phyloP scores from a whole-genome alignment of 2,329 filamentous ascomycete species.

The Colletotrichum sp. region DNA sequence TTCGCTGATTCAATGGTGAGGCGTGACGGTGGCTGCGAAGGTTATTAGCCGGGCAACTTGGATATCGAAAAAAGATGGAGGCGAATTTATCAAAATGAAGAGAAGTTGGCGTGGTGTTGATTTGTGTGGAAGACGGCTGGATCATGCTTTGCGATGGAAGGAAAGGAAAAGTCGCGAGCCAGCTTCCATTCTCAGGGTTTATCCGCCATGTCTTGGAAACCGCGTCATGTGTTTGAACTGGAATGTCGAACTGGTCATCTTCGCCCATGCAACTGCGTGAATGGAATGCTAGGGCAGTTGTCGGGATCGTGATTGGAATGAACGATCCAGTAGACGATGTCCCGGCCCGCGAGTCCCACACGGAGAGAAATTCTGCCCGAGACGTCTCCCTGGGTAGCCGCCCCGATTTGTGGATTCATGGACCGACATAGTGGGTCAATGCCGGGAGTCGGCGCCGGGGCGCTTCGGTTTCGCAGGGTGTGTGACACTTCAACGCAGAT shows the following conservation, averaged over 20 bases:
- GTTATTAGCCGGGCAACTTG: not conserved
- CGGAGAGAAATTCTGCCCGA: not conserved
- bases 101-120: too few relatives aligned
- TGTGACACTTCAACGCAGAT: accelerated
- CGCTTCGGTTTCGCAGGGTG: accelerated
- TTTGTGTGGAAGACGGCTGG: not conserved
- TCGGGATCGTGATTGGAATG: not conserved
- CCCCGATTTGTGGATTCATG: not conserved
- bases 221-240: not conserved
- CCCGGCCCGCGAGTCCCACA: not conserved
- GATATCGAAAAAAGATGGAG: not conserved
- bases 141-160: not conserved
- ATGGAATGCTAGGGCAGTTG: not conserved
- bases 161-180: accelerated
- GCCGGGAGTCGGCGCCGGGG: not conserved
- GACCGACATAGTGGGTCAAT: not conserved
- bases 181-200: not conserved
- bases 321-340: not conserved
- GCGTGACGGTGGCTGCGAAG: accelerated
- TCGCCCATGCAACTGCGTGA: not conserved
- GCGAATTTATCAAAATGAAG: too few relatives aligned
- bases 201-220: not conserved
- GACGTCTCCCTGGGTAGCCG: accelerated
- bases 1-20: accelerated
- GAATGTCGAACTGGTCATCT: not conserved